Percentiles rank a stretch among this genome's conserved stretches.
Evolutionary conservation across 768 basidiomycete genomes (phyloP).

Genomic region (Collybia nuda): DNA sequence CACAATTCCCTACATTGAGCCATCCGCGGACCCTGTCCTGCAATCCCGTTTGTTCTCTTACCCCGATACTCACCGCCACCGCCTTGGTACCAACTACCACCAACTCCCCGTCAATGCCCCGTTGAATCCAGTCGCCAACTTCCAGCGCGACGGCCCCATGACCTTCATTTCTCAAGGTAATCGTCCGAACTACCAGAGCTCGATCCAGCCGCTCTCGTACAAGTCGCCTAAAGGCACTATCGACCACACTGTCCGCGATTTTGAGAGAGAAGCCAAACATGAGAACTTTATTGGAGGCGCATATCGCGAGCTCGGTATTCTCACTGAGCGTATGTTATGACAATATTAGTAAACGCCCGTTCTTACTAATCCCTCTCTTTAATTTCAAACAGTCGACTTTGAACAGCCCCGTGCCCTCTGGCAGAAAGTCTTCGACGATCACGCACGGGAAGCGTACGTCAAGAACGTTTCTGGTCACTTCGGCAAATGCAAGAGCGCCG

Average conservation of each 20-base stretch:
- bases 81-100: conserved; percentile 78
- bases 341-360: not conserved
- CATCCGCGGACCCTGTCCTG: conserved; percentile 88
- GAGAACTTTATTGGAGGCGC: conserved; percentile 77
- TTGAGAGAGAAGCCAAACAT: conserved; percentile 47
- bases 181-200: conserved; percentile 87
- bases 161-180: conserved; percentile 76
- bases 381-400: conserved; percentile 61
- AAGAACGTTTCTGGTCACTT: conserved; percentile 68
- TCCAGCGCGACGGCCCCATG: conserved; percentile 84
- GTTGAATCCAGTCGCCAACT: conserved; percentile 73
- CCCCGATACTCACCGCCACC: conserved; percentile 85
- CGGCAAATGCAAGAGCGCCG: conserved; percentile 55
- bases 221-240: conserved; percentile 43
- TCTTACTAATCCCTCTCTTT: not conserved
- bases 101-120: conserved; percentile 90
- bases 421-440: conserved; percentile 64
- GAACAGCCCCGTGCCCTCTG: conserved; percentile 79
- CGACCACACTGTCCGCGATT: conserved; percentile 39
- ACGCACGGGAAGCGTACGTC: conserved; percentile 59
- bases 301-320: conserved; percentile 64
- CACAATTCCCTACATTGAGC: conserved; percentile 83
- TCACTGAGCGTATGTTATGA: conserved; percentile 71
- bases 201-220: conserved; percentile 72
- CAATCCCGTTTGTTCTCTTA: conserved; percentile 96